Evolutionary conservation across 1,139 yeast genomes (phyloP).

Genomic region (Sugiyamaella grinbergsii): DNA sequence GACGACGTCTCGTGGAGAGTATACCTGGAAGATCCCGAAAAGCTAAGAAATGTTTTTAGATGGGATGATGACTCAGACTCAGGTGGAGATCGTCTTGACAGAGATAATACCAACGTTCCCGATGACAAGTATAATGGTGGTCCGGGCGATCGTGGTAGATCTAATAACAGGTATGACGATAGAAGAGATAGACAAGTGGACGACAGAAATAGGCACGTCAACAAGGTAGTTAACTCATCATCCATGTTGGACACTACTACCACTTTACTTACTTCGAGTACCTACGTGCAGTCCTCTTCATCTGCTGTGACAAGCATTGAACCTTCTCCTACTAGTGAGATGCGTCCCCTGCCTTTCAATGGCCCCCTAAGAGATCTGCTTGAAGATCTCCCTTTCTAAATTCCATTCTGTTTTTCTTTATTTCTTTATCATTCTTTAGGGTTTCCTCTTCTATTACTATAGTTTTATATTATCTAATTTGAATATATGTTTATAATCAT

Average conservation of each 20-base stretch:
- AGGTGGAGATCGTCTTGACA: no score
- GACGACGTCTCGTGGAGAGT: slow-evolving; percentile 12
- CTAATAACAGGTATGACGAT: background rate
- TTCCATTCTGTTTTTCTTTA: background rate
- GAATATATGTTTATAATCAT: background rate
- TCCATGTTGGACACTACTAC: no score
- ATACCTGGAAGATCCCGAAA: slow-evolving; percentile 8
- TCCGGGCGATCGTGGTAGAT: background rate
- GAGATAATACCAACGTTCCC: background rate
- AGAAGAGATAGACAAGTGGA: background rate
- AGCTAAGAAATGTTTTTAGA: slow-evolving; percentile 4
- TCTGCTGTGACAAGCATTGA: background rate
- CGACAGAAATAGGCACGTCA: background rate
- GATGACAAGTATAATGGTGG: background rate
- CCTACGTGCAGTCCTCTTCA: no score
- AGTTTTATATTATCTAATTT: background rate
- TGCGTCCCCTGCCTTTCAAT: background rate
- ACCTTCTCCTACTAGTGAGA: background rate
- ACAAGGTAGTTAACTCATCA: background rate
- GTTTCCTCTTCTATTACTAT: background rate
- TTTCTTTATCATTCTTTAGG: slow-evolving; percentile 7
- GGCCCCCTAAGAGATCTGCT: background rate
- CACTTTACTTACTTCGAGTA: no score
- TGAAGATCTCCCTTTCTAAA: slow-evolving; percentile 10
- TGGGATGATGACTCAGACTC: slow-evolving; percentile 10